Conservation (phyloP, 192 early-diverging fungal species). For the Coemansia sp. region DNA sequence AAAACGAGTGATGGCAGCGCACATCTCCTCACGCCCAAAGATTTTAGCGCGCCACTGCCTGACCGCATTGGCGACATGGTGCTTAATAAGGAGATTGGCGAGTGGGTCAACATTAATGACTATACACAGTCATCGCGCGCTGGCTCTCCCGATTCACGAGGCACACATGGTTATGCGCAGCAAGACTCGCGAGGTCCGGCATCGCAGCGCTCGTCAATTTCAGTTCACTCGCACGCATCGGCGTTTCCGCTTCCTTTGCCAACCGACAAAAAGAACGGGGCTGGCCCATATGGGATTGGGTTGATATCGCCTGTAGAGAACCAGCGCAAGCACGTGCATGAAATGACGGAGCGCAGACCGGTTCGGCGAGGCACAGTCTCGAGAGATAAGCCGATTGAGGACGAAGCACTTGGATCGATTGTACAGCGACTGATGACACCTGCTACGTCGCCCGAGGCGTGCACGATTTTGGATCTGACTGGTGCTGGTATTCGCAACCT, state of each 20-base stretch:
- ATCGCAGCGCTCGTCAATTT: constrained; percentile 40
- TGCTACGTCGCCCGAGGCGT: constrained; percentile 39
- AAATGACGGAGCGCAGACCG: constrained; percentile 42
- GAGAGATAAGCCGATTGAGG: constrained; percentile 28
- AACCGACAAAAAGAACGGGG: constrained; percentile 2
- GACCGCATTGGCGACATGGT: constrained; percentile 51
- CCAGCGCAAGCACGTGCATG: constrained; percentile 34
- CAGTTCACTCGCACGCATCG: constrained; percentile 32
- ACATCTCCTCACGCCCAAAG: constrained; percentile 34
- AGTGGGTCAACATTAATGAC: constrained; percentile 49
- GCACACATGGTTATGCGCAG: neutral
- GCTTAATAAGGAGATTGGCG: constrained; percentile 33
- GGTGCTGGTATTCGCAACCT: constrained; percentile 49
- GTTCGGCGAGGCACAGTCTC: constrained; percentile 9
- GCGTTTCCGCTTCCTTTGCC: constrained; percentile 46
- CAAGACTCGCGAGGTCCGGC: constrained; percentile 20
- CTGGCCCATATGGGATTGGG: constrained; percentile 28
- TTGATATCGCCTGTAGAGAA: constrained; percentile 44
- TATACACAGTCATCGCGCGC: constrained; percentile 10
- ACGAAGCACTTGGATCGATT: constrained; percentile 48
- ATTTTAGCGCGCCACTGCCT: constrained; percentile 34
- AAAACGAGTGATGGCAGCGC: constrained; percentile 49
- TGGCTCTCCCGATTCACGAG: constrained; percentile 9
- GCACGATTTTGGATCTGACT: constrained; percentile 39
- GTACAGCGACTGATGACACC: constrained; percentile 49